Percentiles rank a stretch among this genome's conserved stretches.
These are phyloP conservation scores for Arabidopsis suecica DNA, from an alignment of 345 rosid species.

Conservation along the genomic window DNA sequence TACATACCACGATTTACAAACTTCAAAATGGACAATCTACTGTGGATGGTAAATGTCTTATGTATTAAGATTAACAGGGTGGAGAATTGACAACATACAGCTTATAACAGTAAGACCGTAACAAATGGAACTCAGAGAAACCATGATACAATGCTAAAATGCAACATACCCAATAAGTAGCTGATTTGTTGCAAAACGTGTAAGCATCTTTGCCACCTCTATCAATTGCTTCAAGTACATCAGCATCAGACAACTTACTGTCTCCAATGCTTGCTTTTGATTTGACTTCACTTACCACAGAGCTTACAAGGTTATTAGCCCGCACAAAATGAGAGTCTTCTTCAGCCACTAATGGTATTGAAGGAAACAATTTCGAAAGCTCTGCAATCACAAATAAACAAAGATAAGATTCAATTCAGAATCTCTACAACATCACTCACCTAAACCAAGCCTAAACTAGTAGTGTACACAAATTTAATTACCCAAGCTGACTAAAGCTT, in stretches of 20 bases:
- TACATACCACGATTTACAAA: slow-evolving; percentile 14
- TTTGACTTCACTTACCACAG: slow-evolving; percentile 64
- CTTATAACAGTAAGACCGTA: not conserved
- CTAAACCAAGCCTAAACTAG: too few relatives aligned
- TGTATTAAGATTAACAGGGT: not conserved
- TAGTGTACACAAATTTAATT: not conserved
- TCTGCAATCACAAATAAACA: slow-evolving; percentile 51
- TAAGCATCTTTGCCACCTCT: slow-evolving; percentile 72
- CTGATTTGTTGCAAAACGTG: slow-evolving; percentile 67
- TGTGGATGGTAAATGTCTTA: not conserved
- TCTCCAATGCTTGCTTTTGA: slow-evolving; percentile 52
- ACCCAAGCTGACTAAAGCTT: slow-evolving; percentile 89
- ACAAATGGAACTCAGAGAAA: not conserved
- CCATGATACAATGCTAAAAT: slow-evolving; percentile 1
- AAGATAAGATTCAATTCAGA: not conserved
- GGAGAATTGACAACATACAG: not conserved
- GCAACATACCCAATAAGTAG: slow-evolving; percentile 80
- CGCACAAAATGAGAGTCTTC: slow-evolving; percentile 82
- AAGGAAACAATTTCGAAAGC: slow-evolving; percentile 74
- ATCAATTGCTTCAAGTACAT: slow-evolving; percentile 81
- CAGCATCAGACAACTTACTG: slow-evolving; percentile 56
- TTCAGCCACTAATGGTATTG: slow-evolving; percentile 90
- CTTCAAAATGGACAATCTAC: slow-evolving; percentile 20
- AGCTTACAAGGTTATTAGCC: slow-evolving; percentile 65
- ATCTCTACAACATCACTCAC: slow-evolving; percentile 11